Evolutionary conservation across 495 filamentous ascomycete genomes (phyloP), one percentile per base, ranked within the genome.

Genomic region (Letharia lupina): DNA sequence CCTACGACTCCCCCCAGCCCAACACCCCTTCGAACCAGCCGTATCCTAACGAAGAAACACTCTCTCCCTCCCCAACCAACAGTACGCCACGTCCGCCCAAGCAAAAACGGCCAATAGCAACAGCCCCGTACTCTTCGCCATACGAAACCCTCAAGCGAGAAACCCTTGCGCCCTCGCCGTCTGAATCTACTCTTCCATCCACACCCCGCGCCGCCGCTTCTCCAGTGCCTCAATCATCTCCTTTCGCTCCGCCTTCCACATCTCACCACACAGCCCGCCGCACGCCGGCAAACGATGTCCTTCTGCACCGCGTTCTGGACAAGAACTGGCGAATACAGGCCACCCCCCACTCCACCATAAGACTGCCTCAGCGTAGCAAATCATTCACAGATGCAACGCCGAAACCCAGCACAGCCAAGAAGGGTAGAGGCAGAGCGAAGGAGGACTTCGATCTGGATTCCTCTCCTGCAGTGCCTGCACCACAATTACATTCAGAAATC

Each of bases 261-360:
- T 60, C 72, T 68, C 72, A 77, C 72, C 64, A 63, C 39, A 62
- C 63, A 31, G 48, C 67, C 41, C 69, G 61, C 58, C 65, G 67
- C 20, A 72, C 71, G 45, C 69, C 71, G 20, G 70, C 64, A 67
- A 66, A 76, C 33, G 91, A 96, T 73, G 85, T 87, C 2, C 81
- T 98, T 10, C 79, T 98, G 15, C 94, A 98, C 73, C 88, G 88
- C 65, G 80, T 98, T 45, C 84, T 91, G 11, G 91, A 97, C 77
- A 96, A 94, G 73, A 97, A 89, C 54, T 98, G 95, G 76, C 89
- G 95, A 40, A 77, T 98, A 2, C 89, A 91, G 77, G 92, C 94
- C 16, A 98, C 94, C 12, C 95, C 94, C 0, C 86, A 90, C 61
- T 89, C 79, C 65, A 81, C 76, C 70, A 60, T 71, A 63, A 48